Evolutionary conservation across 2,329 filamentous ascomycete genomes (phyloP).

Genomic region (Phyllosticta citribraziliensis): DNA sequence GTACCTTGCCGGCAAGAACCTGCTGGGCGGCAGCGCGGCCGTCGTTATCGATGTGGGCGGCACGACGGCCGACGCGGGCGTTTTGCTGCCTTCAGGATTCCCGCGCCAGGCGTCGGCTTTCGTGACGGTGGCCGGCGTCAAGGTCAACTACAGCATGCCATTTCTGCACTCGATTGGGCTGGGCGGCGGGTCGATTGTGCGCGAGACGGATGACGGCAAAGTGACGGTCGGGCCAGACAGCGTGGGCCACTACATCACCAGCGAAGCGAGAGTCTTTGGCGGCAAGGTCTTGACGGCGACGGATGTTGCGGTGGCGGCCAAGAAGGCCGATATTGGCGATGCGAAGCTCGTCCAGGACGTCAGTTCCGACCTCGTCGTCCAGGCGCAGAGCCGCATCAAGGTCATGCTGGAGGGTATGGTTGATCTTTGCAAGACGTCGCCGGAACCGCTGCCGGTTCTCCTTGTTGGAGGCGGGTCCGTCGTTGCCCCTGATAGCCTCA

Average conservation of each 20-base stretch:
- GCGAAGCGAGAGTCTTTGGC: conserved; percentile 48
- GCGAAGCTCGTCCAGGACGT: conserved; percentile 25
- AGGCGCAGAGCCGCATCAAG: conserved; percentile 32
- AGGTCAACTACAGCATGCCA: conserved; percentile 39
- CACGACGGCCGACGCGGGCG: conserved; percentile 55
- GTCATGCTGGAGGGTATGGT: conserved; percentile 46
- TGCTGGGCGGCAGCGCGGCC: neutral
- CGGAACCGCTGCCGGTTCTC: conserved; percentile 48
- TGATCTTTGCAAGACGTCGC: conserved; percentile 54
- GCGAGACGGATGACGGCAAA: conserved; percentile 25
- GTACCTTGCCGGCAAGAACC: conserved; percentile 24
- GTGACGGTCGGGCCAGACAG: conserved; percentile 50
- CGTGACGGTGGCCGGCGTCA: conserved; percentile 51
- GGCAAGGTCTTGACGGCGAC: conserved; percentile 50
- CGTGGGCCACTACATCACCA: conserved; percentile 48
- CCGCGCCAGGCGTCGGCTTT: conserved; percentile 54
- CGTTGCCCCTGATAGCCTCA: conserved; percentile 45
- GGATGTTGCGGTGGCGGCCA: conserved; percentile 39
- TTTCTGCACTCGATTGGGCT: conserved; percentile 38
- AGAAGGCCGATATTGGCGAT: conserved; percentile 35
- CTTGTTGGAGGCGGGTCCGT: conserved; percentile 56
- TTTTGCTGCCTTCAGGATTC: conserved; percentile 52
- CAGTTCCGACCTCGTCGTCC: conserved; percentile 13
- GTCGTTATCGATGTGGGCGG: conserved; percentile 56
- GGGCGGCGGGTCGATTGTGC: conserved; percentile 48